A percentile compares a stretch with the other conserved stretches of the same genome.
These are phyloP conservation scores for Aspergillus proliferans DNA, from an alignment of 2,329 filamentous ascomycete species.

Conservation along the genomic window DNA sequence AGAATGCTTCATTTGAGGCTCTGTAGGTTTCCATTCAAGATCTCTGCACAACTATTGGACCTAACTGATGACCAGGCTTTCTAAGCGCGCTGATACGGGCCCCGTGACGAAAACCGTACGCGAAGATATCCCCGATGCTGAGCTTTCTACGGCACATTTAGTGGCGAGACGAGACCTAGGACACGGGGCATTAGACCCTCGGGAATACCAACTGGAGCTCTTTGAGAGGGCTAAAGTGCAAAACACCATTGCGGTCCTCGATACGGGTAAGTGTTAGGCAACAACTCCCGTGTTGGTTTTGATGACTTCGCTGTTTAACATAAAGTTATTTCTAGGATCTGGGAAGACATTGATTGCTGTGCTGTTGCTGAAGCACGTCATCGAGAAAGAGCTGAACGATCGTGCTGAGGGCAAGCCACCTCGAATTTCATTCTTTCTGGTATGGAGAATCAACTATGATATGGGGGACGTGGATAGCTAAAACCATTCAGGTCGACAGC, in stretches of 20 bases:
- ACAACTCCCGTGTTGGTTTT: neutral
- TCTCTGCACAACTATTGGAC: neutral
- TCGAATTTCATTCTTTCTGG: conserved; percentile 78
- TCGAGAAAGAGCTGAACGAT: conserved; percentile 70
- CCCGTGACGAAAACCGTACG: conserved; percentile 31
- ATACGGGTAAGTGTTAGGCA: conserved; percentile 58
- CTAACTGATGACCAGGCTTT: conserved; percentile 24
- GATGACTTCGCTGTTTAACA: neutral
- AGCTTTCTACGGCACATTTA: conserved; percentile 50
- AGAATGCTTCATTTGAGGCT: conserved; percentile 47
- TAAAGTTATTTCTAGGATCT: conserved; percentile 52
- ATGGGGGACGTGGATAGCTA: conserved; percentile 3
- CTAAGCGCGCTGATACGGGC: conserved; percentile 37
- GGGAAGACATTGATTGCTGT: conserved; percentile 97
- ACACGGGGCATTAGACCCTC: conserved; percentile 65
- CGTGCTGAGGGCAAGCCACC: conserved; percentile 54
- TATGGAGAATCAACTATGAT: conserved; percentile 24
- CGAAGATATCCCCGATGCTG: conserved; percentile 33
- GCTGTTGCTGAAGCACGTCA: conserved; percentile 67
- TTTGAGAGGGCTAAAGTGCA: conserved; percentile 78
- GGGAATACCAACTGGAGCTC: conserved; percentile 87
- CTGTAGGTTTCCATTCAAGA: conserved; percentile 28
- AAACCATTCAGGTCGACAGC: conserved; percentile 60
- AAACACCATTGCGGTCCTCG: conserved; percentile 88
- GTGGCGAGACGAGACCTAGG: conserved; percentile 48